Evolutionary conservation across 1,139 yeast species (phyloP), one percentile per base, ranked within the genome.

Genomic region (Kodamaea sp.): DNA sequence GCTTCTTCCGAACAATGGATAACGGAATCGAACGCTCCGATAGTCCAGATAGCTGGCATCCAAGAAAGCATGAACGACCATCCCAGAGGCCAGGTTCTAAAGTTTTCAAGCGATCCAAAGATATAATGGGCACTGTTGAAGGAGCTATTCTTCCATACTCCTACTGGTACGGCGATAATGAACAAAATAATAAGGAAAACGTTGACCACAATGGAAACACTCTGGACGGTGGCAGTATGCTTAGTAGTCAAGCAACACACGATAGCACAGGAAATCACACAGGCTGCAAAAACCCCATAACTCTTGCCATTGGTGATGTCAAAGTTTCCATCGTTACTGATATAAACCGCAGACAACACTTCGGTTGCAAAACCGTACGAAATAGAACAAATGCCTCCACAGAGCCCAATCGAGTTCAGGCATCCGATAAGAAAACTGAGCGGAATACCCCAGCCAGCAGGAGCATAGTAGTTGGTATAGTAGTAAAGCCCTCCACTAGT

Each of bases 91-190:
- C 88, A 84, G 27, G 65, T 72, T 15, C 81, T 63, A 28, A 58
- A 60, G 51, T 82, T 81, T 26, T 73, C 67, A 31, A 72, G 68
- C 37, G 73, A 62, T 12, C 80, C 78, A 56, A 83, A 84, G 24
- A 45, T 45, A 34, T 36, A 52, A 18, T 41, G 26, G 38, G 67
- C 74, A 40, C 57, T 61, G 41, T 71, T 73, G 52, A 70, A 70
- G 5, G 54, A 55, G 10, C 38, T 31, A 22, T 44, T 46, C 11
- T 47, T 51, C 7, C 57, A 46, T 4, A 69, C 68, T 8, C 80
- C 80, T 31, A 70, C 73, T 13, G 89, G 90, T 10, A 83, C 61
- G 2, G 87, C 88, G 51, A 83, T 79, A 40, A 81, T 57, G 46
- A 80, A 77, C n/a, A 83, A 55, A 6, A 73, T 55, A 41, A 83